These are phyloP conservation scores for Takakia lepidozioides DNA, from an alignment of 225 moss, liverwort and hornwort genomes.

Conservation along the genomic window DNA sequence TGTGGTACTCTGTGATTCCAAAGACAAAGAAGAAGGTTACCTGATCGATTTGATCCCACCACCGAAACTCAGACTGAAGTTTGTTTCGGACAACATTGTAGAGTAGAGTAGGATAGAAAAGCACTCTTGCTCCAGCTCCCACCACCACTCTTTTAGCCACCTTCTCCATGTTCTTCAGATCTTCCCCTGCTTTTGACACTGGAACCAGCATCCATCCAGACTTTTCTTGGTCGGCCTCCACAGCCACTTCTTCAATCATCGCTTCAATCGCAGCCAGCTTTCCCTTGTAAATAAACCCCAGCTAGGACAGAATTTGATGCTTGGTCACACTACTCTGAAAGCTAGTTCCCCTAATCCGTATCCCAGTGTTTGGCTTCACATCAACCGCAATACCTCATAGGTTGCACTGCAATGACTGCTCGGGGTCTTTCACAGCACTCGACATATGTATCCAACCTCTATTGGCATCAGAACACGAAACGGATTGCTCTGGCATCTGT, in stretches of 20 bases:
- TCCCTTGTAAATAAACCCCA: too few relatives aligned
- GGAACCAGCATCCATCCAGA: conserved; percentile 74
- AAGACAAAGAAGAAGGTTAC: conserved; percentile 22
- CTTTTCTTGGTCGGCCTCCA: conserved; percentile 52
- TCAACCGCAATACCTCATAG: too few relatives aligned
- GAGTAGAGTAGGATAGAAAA: conserved; percentile 87
- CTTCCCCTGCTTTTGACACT: conserved; percentile 31
- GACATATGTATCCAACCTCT: too few relatives aligned
- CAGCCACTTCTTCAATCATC: conserved; percentile 52
- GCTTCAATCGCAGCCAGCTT: too few relatives aligned
- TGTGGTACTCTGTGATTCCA: not conserved
- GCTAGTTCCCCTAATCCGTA: too few relatives aligned
- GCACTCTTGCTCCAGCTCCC: conserved; percentile 86
- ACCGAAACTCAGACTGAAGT: conserved; percentile 90
- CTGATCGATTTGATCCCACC: conserved; percentile 98
- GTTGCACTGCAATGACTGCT: too few relatives aligned
- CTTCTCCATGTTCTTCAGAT: conserved; percentile 43
- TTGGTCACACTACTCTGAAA: too few relatives aligned
- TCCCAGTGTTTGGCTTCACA: too few relatives aligned
- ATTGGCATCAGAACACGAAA: too few relatives aligned
- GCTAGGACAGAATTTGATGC: too few relatives aligned
- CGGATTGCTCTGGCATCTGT: too few relatives aligned
- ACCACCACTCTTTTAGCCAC: conserved; percentile 77
- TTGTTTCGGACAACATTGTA: conserved; percentile 94
- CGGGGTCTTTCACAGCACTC: too few relatives aligned